Base-by-base conservation (phyloP, 2,329 filamentous ascomycete species). In the Botryotinia calthae region DNA sequence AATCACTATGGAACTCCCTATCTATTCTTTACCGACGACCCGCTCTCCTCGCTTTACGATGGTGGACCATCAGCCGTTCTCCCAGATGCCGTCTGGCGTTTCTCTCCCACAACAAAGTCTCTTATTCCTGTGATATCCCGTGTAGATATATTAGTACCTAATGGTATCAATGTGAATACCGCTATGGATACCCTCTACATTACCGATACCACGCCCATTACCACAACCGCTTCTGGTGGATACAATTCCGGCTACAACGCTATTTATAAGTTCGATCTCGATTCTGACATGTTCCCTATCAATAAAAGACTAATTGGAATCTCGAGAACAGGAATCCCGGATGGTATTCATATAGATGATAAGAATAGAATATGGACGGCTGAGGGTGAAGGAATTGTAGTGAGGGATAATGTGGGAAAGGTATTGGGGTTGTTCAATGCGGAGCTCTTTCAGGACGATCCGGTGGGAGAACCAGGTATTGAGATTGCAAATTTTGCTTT, bases 331-430 rank as follows among this genome's bases (percentile, higher is more conserved):
- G 70, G 70, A 3, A 37, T 68, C n/a, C 18, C 70, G 18, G 70
- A 68, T 72, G 63, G 70, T 37, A 61, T 68, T 18, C 46, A 68
- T 22, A 20, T 72, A 59, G 70, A 72, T 72, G 70, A 68, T 34
- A 37, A 28, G 22, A 42, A 31, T 6, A 67, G 48, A 20, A 65
- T 68, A 54, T 72, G 63, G 62, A 68, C 70, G 28, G 70, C 31
- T 37, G 70, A 72, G n/a, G 14, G 37, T 20, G 70, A 68, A n/a
- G 63, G 63, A 0, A 68, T 68, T 46, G 54, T 68, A 22, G 63
- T 61, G 25, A 54, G 63, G 40, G 42, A 56, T 42, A 10, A 42
- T 14, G 28, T n/a, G 4, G 63, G 70, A 20, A 68, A 61, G 25
- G 22, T 72, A 14, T 37, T 68, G 34, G 70, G 70, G 10, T 16